Evolutionary conservation across 2,329 filamentous ascomycete genomes (phyloP).

Genomic region (Fusarium chaquense): DNA sequence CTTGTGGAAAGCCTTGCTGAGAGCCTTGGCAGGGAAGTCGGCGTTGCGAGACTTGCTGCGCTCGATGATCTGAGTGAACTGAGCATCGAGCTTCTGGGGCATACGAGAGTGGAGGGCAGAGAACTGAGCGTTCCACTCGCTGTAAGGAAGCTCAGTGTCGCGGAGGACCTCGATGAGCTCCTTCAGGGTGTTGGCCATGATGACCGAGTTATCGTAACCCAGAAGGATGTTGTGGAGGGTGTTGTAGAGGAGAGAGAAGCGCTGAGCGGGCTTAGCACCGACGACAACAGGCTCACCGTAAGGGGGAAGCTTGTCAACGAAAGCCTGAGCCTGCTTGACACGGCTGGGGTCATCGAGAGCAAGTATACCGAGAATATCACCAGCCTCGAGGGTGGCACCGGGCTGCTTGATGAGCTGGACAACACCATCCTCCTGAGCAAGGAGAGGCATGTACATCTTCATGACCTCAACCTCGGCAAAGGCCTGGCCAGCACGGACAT

Average conservation of each 20-base stretch:
- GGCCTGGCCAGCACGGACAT: constrained; percentile 90
- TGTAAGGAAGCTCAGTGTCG: constrained; percentile 90
- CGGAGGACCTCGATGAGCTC: constrained; percentile 92
- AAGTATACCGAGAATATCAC: constrained; percentile 97
- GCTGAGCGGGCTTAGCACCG: constrained; percentile 91
- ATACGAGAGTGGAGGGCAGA: constrained; percentile 97
- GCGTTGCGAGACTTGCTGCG: constrained; percentile 79
- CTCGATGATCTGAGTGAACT: constrained; percentile 87
- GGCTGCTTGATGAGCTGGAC: constrained; percentile 99
- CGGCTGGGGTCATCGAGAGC: constrained; percentile 94
- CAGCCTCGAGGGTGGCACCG: constrained; percentile 95
- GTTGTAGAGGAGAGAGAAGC: constrained; percentile 80
- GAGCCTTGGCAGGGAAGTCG: constrained; percentile 92
- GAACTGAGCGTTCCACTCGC: constrained; percentile 96
- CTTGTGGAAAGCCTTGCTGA: constrained; percentile 84
- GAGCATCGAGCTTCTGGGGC: constrained; percentile 89
- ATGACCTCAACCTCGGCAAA: constrained; percentile 99
- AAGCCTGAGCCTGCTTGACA: constrained; percentile 96
- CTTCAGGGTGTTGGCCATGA: constrained; percentile 89
- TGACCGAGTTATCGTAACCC: constrained; percentile 97
- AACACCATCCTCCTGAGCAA: constrained; percentile 93
- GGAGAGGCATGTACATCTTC: constrained; percentile 99
- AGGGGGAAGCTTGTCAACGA: constrained; percentile 88
- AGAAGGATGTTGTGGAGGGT: constrained; percentile 89
- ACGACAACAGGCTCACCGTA: constrained; percentile 88